phyloP scores from a whole-genome alignment of 257 asterid species.

The Nicotiana tabacum region DNA sequence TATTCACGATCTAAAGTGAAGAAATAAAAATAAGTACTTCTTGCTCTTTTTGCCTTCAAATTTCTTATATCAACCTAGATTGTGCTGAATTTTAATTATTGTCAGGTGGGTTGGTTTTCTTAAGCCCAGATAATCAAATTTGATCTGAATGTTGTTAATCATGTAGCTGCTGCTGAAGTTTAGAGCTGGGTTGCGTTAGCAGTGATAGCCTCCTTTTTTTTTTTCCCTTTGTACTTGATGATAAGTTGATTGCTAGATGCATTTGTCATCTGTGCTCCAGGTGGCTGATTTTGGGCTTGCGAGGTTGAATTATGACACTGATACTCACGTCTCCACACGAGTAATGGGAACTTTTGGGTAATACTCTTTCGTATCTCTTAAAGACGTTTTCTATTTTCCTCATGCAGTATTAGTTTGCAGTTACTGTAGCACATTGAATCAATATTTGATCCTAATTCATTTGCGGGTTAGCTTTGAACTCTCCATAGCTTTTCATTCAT shows the following conservation, averaged over 20 bases:
- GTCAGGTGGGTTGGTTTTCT: neutral
- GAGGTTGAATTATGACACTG: conserved; percentile 69
- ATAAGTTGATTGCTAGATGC: neutral
- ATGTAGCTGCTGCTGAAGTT: neutral
- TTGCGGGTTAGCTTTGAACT: neutral
- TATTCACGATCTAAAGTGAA: neutral
- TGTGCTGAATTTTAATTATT: neutral
- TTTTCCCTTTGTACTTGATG: conserved; percentile 3
- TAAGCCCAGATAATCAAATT: neutral
- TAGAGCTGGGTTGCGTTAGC: neutral
- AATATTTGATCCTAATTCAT: neutral
- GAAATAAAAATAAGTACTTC: neutral
- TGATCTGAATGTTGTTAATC: neutral
- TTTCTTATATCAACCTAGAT: neutral
- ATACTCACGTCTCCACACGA: conserved; percentile 89
- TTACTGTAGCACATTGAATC: neutral
- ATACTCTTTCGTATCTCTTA: conserved; percentile 6
- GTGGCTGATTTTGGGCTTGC: conserved; percentile 98
- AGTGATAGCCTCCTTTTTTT: neutral
- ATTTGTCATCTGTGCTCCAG: conserved; percentile 30
- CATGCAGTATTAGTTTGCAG: conserved; percentile 3
- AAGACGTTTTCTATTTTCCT: conserved; percentile 8
- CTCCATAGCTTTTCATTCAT: neutral
- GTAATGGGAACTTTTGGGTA: conserved; percentile 98
- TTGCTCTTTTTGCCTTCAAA: neutral